A percentile compares a stretch with the other conserved stretches of the same genome.
These are phyloP conservation scores for Jamesozyma piceae DNA, from an alignment of 805 yeast species.

Conservation along the genomic window DNA sequence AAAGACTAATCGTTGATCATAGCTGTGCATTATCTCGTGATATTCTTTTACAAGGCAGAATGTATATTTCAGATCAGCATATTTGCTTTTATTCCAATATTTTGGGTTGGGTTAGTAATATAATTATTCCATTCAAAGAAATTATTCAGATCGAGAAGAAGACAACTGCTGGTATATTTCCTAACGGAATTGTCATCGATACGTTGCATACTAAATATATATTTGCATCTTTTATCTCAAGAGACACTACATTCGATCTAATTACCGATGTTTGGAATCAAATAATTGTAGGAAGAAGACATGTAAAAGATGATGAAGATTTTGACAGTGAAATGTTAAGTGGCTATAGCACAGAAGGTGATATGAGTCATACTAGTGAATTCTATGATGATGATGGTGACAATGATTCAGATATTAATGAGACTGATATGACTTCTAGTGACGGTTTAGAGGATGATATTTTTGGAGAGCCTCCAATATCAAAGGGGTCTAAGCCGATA, in stretches of 20 bases:
- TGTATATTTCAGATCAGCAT: slow-evolving; percentile 49
- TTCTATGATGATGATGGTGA: slow-evolving; percentile 28
- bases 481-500: neutral
- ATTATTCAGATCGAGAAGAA: slow-evolving; percentile 57
- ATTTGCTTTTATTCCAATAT: slow-evolving; percentile 61
- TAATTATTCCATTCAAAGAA: slow-evolving; percentile 51
- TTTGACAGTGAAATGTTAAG: slow-evolving; percentile 17
- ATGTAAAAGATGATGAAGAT: slow-evolving; percentile 31
- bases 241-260: slow-evolving; percentile 46
- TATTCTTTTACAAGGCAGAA: slow-evolving; percentile 59
- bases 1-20: slow-evolving; percentile 49
- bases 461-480: slow-evolving; percentile 10
- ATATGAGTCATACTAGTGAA: slow-evolving; percentile 11
- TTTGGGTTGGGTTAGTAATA: slow-evolving; percentile 58
- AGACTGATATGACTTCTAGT: slow-evolving; percentile 23
- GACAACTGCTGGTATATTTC: slow-evolving; percentile 60
- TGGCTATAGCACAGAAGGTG: slow-evolving; percentile 10
- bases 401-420: slow-evolving; percentile 11
- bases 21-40: slow-evolving; percentile 66
- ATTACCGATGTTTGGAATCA: slow-evolving; percentile 59
- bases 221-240: slow-evolving; percentile 57
- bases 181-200: slow-evolving; percentile 57
- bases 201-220: slow-evolving; percentile 56
- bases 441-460: slow-evolving; percentile 4
- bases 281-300: slow-evolving; percentile 51